Evolutionary conservation across 1,284 basidiomycete species (phyloP).

Genomic region (Ganoderma lucidum): DNA sequence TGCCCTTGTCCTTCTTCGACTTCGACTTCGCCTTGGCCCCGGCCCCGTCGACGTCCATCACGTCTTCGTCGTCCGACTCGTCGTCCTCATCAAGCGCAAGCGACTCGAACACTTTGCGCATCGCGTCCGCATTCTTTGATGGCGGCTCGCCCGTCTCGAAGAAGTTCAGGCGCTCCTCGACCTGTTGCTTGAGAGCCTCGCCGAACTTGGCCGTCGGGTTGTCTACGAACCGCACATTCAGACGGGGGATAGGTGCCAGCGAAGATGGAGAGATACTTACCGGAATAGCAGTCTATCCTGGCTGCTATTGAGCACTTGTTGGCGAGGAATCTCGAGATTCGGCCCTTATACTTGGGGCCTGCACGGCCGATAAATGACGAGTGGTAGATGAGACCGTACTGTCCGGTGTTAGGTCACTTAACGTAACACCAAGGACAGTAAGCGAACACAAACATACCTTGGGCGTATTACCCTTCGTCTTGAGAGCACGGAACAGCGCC

Average conservation of each 20-base stretch:
- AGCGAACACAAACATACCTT: slow-evolving; percentile 70
- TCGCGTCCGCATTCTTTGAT: slow-evolving; percentile 88
- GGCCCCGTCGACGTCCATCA: slow-evolving; percentile 62
- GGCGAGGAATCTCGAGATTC: slow-evolving; percentile 97
- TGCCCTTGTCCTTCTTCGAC: slow-evolving; percentile 63
- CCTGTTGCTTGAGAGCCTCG: slow-evolving; percentile 92
- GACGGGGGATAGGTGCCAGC: background rate
- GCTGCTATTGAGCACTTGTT: slow-evolving; percentile 99
- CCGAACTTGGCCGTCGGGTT: slow-evolving; percentile 94
- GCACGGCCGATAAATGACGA: slow-evolving; percentile 97
- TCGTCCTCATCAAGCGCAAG: slow-evolving; percentile 81
- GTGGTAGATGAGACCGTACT: slow-evolving; percentile 95
- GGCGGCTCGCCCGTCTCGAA: slow-evolving; percentile 92
- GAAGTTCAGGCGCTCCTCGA: slow-evolving; percentile 95
- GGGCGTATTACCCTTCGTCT: slow-evolving; percentile 99
- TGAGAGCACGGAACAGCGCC: slow-evolving; percentile 96
- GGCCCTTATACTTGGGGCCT: slow-evolving; percentile 95
- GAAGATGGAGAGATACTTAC: slow-evolving; percentile 48
- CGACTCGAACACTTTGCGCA: slow-evolving; percentile 86
- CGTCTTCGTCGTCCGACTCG: slow-evolving; percentile 53
- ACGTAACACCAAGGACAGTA: background rate
- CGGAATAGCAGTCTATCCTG: slow-evolving; percentile 96
- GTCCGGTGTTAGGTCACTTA: slow-evolving; percentile 13
- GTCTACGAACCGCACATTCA: slow-evolving; percentile 53
- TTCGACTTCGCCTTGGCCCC: slow-evolving; percentile 56